Evolutionary conservation across 352 stramenopile species (phyloP).

Genomic region (Phytophthora cryptogea): DNA sequence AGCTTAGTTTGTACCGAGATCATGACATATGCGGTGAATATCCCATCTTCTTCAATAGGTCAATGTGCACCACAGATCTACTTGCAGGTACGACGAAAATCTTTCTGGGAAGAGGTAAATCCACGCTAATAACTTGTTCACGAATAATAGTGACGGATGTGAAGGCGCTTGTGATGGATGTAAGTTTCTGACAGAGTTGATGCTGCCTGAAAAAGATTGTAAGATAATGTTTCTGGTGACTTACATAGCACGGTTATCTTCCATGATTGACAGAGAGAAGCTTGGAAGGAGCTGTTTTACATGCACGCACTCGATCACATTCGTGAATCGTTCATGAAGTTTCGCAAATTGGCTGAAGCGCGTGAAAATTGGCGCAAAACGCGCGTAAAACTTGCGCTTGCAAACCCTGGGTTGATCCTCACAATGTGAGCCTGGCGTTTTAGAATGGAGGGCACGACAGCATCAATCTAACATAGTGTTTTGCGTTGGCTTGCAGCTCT

Average conservation of each 20-base stretch:
- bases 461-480: background rate
- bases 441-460: background rate
- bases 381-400: slow-evolving; percentile 68
- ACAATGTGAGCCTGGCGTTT: slow-evolving; percentile 51
- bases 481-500: slow-evolving; percentile 39
- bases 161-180: slow-evolving; percentile 81
- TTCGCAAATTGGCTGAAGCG: slow-evolving; percentile 64
- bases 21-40: slow-evolving; percentile 82
- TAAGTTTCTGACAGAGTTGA: slow-evolving; percentile 28
- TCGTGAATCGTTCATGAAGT: slow-evolving; percentile 51
- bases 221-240: background rate
- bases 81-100: slow-evolving; percentile 41
- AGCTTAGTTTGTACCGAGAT: slow-evolving; percentile 81
- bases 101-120: background rate
- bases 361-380: slow-evolving; percentile 81
- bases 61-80: slow-evolving; percentile 64
- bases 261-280: slow-evolving; percentile 52
- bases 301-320: slow-evolving; percentile 78
- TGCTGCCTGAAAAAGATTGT: background rate
- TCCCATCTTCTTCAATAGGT: slow-evolving; percentile 66
- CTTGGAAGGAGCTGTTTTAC: slow-evolving; percentile 80
- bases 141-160: slow-evolving; percentile 62
- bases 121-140: background rate
- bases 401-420: slow-evolving; percentile 68
- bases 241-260: background rate